Evolutionary conservation across 1,284 basidiomycete species (phyloP).

Genomic region (Ganoderma sinense): DNA sequence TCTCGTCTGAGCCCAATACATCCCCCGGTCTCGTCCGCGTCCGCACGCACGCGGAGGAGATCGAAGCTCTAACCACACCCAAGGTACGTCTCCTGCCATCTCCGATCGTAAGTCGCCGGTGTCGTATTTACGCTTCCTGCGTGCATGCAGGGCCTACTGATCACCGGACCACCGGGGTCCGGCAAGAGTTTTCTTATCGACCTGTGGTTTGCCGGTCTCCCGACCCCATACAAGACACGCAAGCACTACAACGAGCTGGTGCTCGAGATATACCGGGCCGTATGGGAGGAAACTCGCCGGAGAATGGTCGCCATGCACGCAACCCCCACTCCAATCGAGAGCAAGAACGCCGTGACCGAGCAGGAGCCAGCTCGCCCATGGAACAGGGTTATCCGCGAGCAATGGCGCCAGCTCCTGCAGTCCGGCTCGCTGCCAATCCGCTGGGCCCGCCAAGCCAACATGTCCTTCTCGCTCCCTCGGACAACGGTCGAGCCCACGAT

Average conservation of each 20-base stretch:
- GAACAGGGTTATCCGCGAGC: constrained; percentile 48
- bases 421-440: constrained; percentile 49
- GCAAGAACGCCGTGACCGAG: constrained; percentile 25
- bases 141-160: constrained; percentile 67
- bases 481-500: constrained; percentile 43
- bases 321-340: constrained; percentile 22
- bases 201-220: constrained; percentile 68
- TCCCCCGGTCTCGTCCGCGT: constrained; percentile 54
- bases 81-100: constrained; percentile 46
- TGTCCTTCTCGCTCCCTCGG: constrained; percentile 22
- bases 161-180: constrained; percentile 81
- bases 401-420: constrained; percentile 41
- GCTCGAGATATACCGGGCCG: constrained; percentile 71
- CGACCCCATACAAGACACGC: constrained; percentile 65
- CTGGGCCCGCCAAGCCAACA: constrained; percentile 41
- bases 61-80: constrained; percentile 64
- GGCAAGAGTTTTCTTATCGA: constrained; percentile 79
- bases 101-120: neutral
- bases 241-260: constrained; percentile 77
- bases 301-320: constrained; percentile 43
- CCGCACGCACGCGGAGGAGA: constrained; percentile 64
- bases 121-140: neutral
- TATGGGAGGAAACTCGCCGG: constrained; percentile 62
- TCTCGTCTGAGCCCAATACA: constrained; percentile 14
- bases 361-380: constrained; percentile 35